These are phyloP conservation scores for Schwanniomyces etchellsii DNA, from an alignment of 1,139 yeast species.

Conservation along the genomic window DNA sequence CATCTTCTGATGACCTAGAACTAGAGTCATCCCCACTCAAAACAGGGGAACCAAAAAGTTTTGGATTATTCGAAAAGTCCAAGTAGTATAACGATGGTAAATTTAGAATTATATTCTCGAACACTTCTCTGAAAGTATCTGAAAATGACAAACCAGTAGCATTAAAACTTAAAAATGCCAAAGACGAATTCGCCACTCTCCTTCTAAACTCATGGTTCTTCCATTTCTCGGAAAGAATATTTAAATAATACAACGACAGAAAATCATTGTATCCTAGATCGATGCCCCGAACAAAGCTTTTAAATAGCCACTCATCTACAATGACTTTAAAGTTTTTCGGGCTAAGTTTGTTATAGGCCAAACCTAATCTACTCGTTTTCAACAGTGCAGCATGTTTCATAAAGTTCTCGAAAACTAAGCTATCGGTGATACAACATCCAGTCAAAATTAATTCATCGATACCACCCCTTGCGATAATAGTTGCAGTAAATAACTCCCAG, in stretches of 20 bases:
- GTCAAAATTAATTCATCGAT: conserved; percentile 66
- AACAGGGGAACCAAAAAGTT: conserved; percentile 37
- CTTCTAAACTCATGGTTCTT: conserved; percentile 15
- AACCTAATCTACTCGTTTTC: conserved; percentile 52
- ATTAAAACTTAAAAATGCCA: conserved; percentile 65
- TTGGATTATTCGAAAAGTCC: conserved; percentile 63
- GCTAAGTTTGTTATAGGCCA: conserved; percentile 61
- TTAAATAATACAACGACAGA: conserved; percentile 25
- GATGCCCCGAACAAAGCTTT: conserved; percentile 43
- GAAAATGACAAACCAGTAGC: conserved; percentile 50
- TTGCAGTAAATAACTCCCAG: conserved; percentile 68
- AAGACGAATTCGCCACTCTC: conserved; percentile 22
- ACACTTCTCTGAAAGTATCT: conserved; percentile 24
- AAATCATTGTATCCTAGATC: conserved; percentile 73
- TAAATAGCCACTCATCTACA: conserved; percentile 37
- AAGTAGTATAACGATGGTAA: conserved; percentile 56
- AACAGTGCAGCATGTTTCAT: conserved; percentile 49
- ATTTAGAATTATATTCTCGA: conserved; percentile 26
- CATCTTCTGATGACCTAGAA: conserved; percentile 3
- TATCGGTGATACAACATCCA: conserved; percentile 63
- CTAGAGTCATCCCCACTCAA: conserved; percentile 1
- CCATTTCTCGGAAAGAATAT: conserved; percentile 19
- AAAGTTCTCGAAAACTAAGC: conserved; percentile 50
- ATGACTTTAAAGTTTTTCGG: conserved; percentile 45
- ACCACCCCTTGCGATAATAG: conserved; percentile 63